Base-by-base conservation (phyloP, 2,329 filamentous ascomycete species). In the Claviceps fusiformis region DNA sequence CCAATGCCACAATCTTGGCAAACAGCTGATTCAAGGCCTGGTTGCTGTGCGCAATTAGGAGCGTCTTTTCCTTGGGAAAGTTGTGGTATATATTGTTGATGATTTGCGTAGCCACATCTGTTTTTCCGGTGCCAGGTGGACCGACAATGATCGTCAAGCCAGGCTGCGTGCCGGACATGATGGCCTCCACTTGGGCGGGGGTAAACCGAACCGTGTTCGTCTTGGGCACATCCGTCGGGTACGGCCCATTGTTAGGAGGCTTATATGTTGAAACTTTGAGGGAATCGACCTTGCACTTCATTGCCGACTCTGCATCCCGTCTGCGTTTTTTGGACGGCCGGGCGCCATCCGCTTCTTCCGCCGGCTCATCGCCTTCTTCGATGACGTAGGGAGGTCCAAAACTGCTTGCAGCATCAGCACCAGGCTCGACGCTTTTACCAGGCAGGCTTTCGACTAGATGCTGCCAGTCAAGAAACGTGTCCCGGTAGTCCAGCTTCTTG, bases 21-120 rank as follows among this genome's bases (percentile, higher is more conserved):
- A 98, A 98, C 1, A 98, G 77, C 67, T 98, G 93, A 65, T 98
- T 98, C 10, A 98, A 75, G 2, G 93, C 95, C 69, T 98, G 95
- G 66, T 98, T 98, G 70, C 92, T 97, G 69, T 98, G 93, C 5
- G 93, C 93, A 59, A 98, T 83, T 45, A 98, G 81, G 19, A 98
- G 74, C 0, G 93, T 98, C 62, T 89, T 86, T 69, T 98, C 90
- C 59, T 85, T 78, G 8, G 93, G 91, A 67, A 96, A 98, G 71
- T 97, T 95, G 74, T 97, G 92, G 67, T 98, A 98, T 62, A 98
- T 87, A 68, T 97, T 96, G 74, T 89, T 96, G 72, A 98, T 98
- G 67, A 97, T 95, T 69, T 98, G 93, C 5, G 92, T 96, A 50
- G 90, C 91, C 54, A 98, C 93, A 70, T 98, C 93, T n/a, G 93